Evolutionary conservation across 2,329 filamentous ascomycete genomes (phyloP).

Genomic region (Hymenoscyphus albidus): DNA sequence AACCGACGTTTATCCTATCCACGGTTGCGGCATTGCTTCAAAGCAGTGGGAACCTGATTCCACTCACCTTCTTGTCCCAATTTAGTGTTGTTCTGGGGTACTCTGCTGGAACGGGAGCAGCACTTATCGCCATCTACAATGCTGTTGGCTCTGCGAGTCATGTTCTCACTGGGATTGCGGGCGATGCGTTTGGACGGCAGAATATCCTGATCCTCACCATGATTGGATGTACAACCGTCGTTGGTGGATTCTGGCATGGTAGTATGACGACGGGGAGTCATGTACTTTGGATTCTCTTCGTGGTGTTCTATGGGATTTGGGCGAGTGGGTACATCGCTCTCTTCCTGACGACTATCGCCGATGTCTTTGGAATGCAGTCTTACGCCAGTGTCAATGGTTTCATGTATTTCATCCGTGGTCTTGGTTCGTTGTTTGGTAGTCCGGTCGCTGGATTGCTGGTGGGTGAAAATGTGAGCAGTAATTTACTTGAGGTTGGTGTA

Average conservation of each 20-base stretch:
- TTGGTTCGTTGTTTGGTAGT: slow-evolving; percentile 44
- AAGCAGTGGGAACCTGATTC: slow-evolving; percentile 44
- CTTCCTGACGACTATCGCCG: slow-evolving; percentile 45
- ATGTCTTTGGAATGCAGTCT: slow-evolving; percentile 45
- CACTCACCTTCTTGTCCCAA: slow-evolving; percentile 46
- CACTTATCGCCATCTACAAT: slow-evolving; percentile 43
- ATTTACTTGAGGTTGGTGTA: slow-evolving; percentile 39
- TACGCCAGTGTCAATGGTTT: slow-evolving; percentile 47
- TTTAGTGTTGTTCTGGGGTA: slow-evolving; percentile 43
- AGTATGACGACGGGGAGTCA: slow-evolving; percentile 30
- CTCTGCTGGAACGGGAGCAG: slow-evolving; percentile 40
- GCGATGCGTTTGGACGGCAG: slow-evolving; percentile 45
- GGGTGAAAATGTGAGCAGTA: slow-evolving; percentile 33
- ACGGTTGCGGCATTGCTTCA: slow-evolving; percentile 40
- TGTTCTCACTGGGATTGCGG: slow-evolving; percentile 43
- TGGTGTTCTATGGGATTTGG: slow-evolving; percentile 42
- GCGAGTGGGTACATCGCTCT: slow-evolving; percentile 45
- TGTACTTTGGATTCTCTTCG: slow-evolving; percentile 41
- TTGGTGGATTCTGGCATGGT: slow-evolving; percentile 39
- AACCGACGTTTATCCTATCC: slow-evolving; percentile 41
- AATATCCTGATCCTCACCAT: slow-evolving; percentile 45
- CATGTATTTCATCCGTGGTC: slow-evolving; percentile 43
- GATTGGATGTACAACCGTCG: slow-evolving; percentile 36
- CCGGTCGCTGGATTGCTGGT: slow-evolving; percentile 43
- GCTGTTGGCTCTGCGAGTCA: slow-evolving; percentile 44